These are phyloP conservation scores for Trichocomaceae sp. DNA, from an alignment of 2,329 filamentous ascomycete species.

Conservation along the genomic window DNA sequence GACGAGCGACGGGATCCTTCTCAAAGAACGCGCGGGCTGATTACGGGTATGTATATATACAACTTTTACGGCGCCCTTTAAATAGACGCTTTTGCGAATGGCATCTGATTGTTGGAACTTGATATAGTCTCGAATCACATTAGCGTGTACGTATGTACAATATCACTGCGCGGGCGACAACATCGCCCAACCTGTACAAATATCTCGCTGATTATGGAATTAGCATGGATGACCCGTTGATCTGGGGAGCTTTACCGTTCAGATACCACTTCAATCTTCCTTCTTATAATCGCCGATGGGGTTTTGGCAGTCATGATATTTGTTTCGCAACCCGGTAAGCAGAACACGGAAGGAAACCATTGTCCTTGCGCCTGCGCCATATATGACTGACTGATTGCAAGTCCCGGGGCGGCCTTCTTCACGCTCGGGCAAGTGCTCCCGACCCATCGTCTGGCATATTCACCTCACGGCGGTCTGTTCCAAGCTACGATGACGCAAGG, in stretches of 20 bases:
- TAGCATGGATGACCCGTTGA: slow-evolving; percentile 86
- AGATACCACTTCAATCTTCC: slow-evolving; percentile 63
- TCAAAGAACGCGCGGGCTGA: slow-evolving; percentile 64
- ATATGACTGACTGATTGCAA: slow-evolving; percentile 28
- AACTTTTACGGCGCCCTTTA: neutral
- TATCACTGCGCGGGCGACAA: slow-evolving; percentile 16
- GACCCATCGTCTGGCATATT: slow-evolving; percentile 75
- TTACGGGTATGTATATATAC: slow-evolving; percentile 61
- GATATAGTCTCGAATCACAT: slow-evolving; percentile 76
- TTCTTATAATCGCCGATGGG: slow-evolving; percentile 68
- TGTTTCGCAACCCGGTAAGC: slow-evolving; percentile 79
- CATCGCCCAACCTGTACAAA: slow-evolving; percentile 10
- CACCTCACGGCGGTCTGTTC: slow-evolving; percentile 73
- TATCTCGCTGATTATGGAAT: slow-evolving; percentile 23
- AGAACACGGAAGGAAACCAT: neutral
- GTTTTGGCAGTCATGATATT: slow-evolving; percentile 87
- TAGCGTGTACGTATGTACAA: slow-evolving; percentile 64
- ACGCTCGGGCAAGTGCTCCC: slow-evolving; percentile 82
- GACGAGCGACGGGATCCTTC: slow-evolving; percentile 64
- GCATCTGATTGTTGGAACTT: neutral
- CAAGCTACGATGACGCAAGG: slow-evolving; percentile 84
- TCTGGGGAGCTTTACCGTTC: slow-evolving; percentile 83
- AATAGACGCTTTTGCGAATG: neutral
- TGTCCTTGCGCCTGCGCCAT: neutral
- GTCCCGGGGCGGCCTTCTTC: slow-evolving; percentile 71